phyloP scores from a whole-genome alignment of 768 basidiomycete species.

The Tremella fuciformis region DNA sequence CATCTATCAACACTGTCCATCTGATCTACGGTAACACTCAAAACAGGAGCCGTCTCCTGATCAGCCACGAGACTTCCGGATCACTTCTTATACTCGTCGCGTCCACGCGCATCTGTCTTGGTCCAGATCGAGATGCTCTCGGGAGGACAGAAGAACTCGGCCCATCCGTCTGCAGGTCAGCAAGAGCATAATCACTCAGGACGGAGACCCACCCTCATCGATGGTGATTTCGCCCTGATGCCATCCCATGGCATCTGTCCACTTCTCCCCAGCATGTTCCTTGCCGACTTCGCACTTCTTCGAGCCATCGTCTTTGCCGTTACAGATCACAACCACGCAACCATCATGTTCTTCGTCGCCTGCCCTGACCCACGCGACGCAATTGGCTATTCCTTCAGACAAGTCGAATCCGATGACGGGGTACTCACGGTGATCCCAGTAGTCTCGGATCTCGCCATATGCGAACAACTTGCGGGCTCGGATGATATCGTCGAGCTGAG shows the following conservation, averaged over 20 bases:
- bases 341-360: conserved; percentile 54
- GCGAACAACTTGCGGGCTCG: conserved; percentile 47
- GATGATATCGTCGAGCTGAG: conserved; percentile 53
- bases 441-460: conserved; percentile 53
- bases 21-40: no score
- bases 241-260: conserved; percentile 57
- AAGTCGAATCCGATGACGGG: background rate
- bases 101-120: conserved; percentile 53
- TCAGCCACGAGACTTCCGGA: background rate
- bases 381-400: conserved; percentile 44
- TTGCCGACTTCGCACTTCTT: conserved; percentile 55
- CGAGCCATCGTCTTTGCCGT: conserved; percentile 48
- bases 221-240: conserved; percentile 55
- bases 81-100: conserved; percentile 53
- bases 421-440: conserved; percentile 53
- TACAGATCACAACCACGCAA: conserved; percentile 50
- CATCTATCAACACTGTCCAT: no score
- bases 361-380: conserved; percentile 54
- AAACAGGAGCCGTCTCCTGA: no score
- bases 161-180: conserved; percentile 53
- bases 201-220: conserved; percentile 48
- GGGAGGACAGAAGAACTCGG: conserved; percentile 54
- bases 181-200: background rate
- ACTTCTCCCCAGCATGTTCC: conserved; percentile 56
- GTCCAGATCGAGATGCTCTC: conserved; percentile 55